phyloP scores from a whole-genome alignment of 73 alveolate species.

The Paramecium caudatum region DNA sequence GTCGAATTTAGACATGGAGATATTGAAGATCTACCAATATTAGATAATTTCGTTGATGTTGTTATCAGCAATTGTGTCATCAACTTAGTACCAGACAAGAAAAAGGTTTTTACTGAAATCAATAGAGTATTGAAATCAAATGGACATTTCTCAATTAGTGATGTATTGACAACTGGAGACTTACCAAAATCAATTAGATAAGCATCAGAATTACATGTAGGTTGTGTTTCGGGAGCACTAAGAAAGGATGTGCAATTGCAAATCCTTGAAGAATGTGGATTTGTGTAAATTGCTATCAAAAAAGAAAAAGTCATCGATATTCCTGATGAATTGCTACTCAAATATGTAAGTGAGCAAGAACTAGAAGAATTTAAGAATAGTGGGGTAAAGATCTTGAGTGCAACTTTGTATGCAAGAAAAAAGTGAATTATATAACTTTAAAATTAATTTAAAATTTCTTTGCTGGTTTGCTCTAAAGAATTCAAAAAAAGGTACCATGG shows the following conservation, averaged over 20 bases:
- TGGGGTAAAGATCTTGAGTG: slow-evolving; percentile 32
- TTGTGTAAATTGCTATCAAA: slow-evolving; percentile 33
- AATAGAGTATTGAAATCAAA: slow-evolving; percentile 85
- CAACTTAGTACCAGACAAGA: slow-evolving; percentile 85
- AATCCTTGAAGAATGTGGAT: slow-evolving; percentile 76
- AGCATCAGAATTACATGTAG: slow-evolving; percentile 87
- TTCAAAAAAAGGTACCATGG: too few species aligned
- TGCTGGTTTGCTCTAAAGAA: too few species aligned
- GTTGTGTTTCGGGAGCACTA: slow-evolving; percentile 90
- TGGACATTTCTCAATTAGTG: slow-evolving; percentile 91
- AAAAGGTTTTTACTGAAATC: slow-evolving; percentile 81
- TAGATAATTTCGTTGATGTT: slow-evolving; percentile 88
- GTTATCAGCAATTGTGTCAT: slow-evolving; percentile 91
- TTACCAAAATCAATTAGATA: slow-evolving; percentile 83
- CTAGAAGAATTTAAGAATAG: slow-evolving; percentile 22
- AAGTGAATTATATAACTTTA: neutral
- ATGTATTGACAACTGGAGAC: slow-evolving; percentile 87
- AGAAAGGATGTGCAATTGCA: slow-evolving; percentile 83
- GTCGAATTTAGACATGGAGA: slow-evolving; percentile 87
- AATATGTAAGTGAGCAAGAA: slow-evolving; percentile 24
- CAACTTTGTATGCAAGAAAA: slow-evolving; percentile 34
- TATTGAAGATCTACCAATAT: slow-evolving; percentile 84
- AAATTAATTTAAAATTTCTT: too few species aligned
- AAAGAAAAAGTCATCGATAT: slow-evolving; percentile 56
- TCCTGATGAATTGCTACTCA: slow-evolving; percentile 52